Evolutionary conservation across 192 early-diverging fungal species (phyloP), one percentile per base, ranked within the genome.

Genomic region (Backusella macrospora): DNA sequence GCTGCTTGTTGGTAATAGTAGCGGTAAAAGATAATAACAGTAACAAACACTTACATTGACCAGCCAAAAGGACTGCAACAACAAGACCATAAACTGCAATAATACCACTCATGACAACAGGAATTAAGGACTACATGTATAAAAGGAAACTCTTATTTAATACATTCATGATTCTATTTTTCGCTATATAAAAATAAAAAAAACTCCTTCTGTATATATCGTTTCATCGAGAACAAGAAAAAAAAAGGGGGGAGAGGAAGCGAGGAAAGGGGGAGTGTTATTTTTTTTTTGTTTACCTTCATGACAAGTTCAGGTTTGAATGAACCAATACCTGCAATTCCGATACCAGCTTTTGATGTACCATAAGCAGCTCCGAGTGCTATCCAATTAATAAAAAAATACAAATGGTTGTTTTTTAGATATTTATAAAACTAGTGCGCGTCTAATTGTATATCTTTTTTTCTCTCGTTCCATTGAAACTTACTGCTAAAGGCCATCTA

Each of bases 61-160:
- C 91, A 42, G 92, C 86, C 65, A 95, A 91, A 45, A 99, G 88
- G 6, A 99, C 98, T 6, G 98, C 89, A 7, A 99, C 96, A 13
- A 98, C 96, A 13, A 99, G 87, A 46, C 98, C 98, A 85, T 99
- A 99, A 79, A 99, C 95, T 81, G 92, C 96, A 76, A 99, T 95
- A 84, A 99, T 99, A 94, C 98, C 98, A 77, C 92, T 95, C 96
- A 98, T 98, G 76, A 99, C 92, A 65, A 98, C 94, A 15, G 96
- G 96, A 66, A 99, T 91, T 71, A 96, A 89, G 49, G 90, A 86
- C 70, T 76, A 63, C n/a, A 38, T 40, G 39, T 40, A 63, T 48
- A 55, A 26, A 29, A 21, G 47, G 40, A 76, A 83, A 23, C 10
- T 62, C 70, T 74, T 39, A 75, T 72, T 80, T 81, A 37, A 68